A percentile compares a stretch with the other conserved stretches of the same genome.
These are phyloP conservation scores for Cladosporium sp. DNA, from an alignment of 2,329 filamentous ascomycete genomes.

Conservation along the genomic window DNA sequence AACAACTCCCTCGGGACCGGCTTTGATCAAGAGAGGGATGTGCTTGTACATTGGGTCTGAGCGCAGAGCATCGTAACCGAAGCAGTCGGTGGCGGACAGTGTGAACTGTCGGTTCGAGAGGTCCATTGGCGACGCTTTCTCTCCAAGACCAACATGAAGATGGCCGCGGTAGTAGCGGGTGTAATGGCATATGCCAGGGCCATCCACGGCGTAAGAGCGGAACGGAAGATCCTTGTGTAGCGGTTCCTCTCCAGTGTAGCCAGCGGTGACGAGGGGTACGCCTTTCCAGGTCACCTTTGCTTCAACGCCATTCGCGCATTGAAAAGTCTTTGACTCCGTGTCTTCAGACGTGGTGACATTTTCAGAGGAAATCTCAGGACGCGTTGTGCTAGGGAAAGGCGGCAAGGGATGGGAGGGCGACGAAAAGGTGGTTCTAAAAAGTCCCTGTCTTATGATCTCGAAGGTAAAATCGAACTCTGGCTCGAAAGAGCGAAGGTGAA, in stretches of 20 bases:
- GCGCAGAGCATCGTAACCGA: slow-evolving; percentile 66
- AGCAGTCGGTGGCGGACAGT: slow-evolving; percentile 65
- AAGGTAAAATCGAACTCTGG: slow-evolving; percentile 55
- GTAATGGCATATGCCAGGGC: slow-evolving; percentile 60
- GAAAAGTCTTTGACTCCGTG: not conserved
- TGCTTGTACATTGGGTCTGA: slow-evolving; percentile 73
- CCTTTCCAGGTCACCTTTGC: slow-evolving; percentile 57
- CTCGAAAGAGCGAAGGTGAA: slow-evolving; percentile 43
- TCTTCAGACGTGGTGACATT: not conserved
- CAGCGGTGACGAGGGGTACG: slow-evolving; percentile 55
- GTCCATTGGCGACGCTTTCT: slow-evolving; percentile 70
- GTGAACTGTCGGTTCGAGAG: slow-evolving; percentile 62
- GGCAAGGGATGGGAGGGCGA: slow-evolving; percentile 59
- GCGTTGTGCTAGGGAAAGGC: slow-evolving; percentile 57
- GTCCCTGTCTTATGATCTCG: slow-evolving; percentile 55
- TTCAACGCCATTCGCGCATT: slow-evolving; percentile 34
- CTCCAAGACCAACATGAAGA: slow-evolving; percentile 65
- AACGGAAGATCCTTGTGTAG: slow-evolving; percentile 60
- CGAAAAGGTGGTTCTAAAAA: slow-evolving; percentile 65
- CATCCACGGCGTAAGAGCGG: slow-evolving; percentile 62
- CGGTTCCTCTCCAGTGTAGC: slow-evolving; percentile 46
- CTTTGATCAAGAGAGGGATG: slow-evolving; percentile 67
- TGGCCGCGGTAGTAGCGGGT: slow-evolving; percentile 57
- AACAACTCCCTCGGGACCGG: slow-evolving; percentile 58
- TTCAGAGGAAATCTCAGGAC: slow-evolving; percentile 36